A percentile compares a stretch with the other conserved stretches of the same genome.
Evolutionary conservation across 306 rosid species (phyloP).

Genomic region (Acacia confusa): DNA sequence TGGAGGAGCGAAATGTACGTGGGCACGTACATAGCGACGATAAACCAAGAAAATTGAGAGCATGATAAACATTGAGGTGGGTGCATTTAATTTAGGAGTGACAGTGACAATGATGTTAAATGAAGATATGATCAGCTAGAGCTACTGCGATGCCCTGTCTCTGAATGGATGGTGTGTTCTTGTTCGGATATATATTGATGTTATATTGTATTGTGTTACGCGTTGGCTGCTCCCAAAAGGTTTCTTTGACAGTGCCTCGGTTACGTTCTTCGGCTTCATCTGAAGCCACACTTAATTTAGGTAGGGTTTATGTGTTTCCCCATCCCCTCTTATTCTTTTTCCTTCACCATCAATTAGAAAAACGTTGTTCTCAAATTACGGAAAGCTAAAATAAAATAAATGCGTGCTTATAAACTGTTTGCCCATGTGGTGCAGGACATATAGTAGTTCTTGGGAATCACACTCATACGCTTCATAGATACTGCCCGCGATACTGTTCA

Average conservation of each 20-base stretch:
- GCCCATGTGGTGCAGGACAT: background rate
- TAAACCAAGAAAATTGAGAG: slow-evolving; percentile 7
- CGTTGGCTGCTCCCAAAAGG: slow-evolving; percentile 30
- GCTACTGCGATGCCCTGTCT: slow-evolving; percentile 14
- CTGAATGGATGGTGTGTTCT: slow-evolving; percentile 1
- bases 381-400: background rate
- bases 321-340: background rate
- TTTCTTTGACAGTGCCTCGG: slow-evolving; percentile 2
- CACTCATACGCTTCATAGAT: background rate
- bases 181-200: slow-evolving; percentile 3
- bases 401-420: background rate
- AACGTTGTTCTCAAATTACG: background rate
- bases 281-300: slow-evolving; percentile 11
- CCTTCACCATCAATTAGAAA: background rate
- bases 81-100: slow-evolving; percentile 25
- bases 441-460: background rate
- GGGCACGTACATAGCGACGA: background rate
- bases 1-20: background rate
- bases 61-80: slow-evolving; percentile 2
- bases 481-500: too few species aligned
- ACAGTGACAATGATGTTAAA: slow-evolving; percentile 14
- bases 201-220: background rate
- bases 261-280: slow-evolving; percentile 27
- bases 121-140: background rate
- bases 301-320: background rate